Base-by-base conservation (phyloP, 1,284 basidiomycete species). In the Fomitopsis pinicola region DNA sequence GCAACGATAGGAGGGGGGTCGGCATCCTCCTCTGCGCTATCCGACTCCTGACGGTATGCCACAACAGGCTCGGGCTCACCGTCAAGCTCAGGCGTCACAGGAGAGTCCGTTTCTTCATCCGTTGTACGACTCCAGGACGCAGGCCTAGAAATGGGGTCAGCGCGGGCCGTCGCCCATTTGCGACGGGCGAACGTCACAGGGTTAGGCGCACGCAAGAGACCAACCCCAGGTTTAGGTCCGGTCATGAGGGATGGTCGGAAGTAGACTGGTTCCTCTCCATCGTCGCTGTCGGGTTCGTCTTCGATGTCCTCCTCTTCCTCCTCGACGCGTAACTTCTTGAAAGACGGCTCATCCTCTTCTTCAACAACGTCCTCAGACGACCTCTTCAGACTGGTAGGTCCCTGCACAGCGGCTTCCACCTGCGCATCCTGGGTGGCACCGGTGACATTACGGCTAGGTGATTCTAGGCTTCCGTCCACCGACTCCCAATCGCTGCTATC, bases 141-240 rank as follows among this genome's bases (percentile, higher is more conserved):
- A 52, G 35, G 55, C 50, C 62, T 64, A 54, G 54, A 52, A 61
- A 61, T 59, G 55, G 40, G 38, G 57, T 69, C 69, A 58, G 64
- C 66, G 48, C 60, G 61, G 15, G 68, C 63, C 30, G 65, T 60
- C 4, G 69, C 70, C 74, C 74, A 74, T 62, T 72, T 75, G 38
- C 73, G 73, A 60, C 75, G 74, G 35, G 75, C 75, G 59, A 73
- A 75, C 14, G 71, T 68, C 59, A 71, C 69, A 19, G 75, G 75
- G 60, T 76, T 76, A 22, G 75, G 74, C 30, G 71, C 67, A 52
- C 65, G 64, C 42, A 69, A 63, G 45, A 73, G 66, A 36, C 63
- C 58, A 42, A 57, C 40, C 50, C 67, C 58, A 61, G 63, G 68
- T 64, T 68, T 70, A 36, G 58, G 53, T 55, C 62, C 59, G 35